These are phyloP conservation scores for Marasmius tenuissimus DNA, from an alignment of 1,284 basidiomycete species.

Conservation along the genomic window DNA sequence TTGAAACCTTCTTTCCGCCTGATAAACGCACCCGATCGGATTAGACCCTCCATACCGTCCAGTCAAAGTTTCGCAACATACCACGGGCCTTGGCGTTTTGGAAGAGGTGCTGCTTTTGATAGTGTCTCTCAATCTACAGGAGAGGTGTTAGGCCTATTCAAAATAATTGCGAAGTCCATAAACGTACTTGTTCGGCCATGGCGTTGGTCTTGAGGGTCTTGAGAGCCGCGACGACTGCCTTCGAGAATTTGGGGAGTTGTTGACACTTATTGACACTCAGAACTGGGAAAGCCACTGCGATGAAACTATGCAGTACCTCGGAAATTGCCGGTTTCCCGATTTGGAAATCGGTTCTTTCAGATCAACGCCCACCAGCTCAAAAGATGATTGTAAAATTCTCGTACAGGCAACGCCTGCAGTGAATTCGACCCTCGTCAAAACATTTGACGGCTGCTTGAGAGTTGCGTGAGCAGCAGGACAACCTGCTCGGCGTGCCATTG, in stretches of 20 bases:
- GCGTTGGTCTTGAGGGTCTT: slow-evolving; percentile 43
- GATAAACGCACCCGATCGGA: not conserved
- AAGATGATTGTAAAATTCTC: too few relatives aligned
- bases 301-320: slow-evolving; percentile 51
- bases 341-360: not conserved
- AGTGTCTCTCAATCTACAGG: slow-evolving; percentile 85
- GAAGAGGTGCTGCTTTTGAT: slow-evolving; percentile 98
- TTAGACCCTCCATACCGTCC: not conserved
- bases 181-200: slow-evolving; percentile 70
- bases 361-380: too few relatives aligned
- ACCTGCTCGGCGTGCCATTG: too few relatives aligned
- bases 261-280: slow-evolving; percentile 35
- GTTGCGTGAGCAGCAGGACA: too few relatives aligned
- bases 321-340: slow-evolving; percentile 32
- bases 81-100: slow-evolving; percentile 95
- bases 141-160: slow-evolving; percentile 1
- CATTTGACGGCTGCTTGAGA: too few relatives aligned
- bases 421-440: too few relatives aligned
- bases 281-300: slow-evolving; percentile 38
- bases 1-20: slow-evolving; percentile 88
- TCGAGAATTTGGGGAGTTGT: slow-evolving; percentile 32
- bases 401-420: too few relatives aligned
- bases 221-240: slow-evolving; percentile 25
- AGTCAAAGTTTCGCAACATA: slow-evolving; percentile 43
- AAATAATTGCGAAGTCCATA: not conserved